Base-by-base conservation (phyloP, 805 yeast species). In the Myxozyma geophila region DNA sequence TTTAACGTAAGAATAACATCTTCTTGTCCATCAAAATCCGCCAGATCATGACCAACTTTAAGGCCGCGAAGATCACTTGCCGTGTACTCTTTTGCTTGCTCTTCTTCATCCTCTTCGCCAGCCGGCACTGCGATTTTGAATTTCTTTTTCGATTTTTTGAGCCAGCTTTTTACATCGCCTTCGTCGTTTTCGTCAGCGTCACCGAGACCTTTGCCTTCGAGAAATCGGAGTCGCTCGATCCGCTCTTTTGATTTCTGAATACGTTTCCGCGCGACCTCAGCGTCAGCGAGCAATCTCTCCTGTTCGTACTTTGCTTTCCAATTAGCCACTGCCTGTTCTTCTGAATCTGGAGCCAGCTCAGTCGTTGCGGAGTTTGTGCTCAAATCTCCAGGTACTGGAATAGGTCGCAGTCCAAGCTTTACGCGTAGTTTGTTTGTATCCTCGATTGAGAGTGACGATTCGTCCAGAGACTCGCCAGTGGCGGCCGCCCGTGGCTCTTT, bases 1-100 rank as follows among this genome's bases (percentile, higher is more conserved):
- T 84, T 81, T 55, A 88, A 76, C 0, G 92, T 88, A 57, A 89
- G 75, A 2, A 87, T 77, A 3, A 81, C 77, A 35, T 78, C 80
- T 4, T 75, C 72, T n/a, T 75, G 67, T 0, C 81, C 67, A 13
- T 72, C 70, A 10, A 86, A 70, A n/a, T 80, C 81, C n/a, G 71
- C 71, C 10, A 76, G 44, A 40, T 75, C 73, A 71, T 86, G 89
- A 0, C 80, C 82, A 2, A 86, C 77, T 46, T 76, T 77, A 15
- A 82, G 49, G 0, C 77, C 79, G 6, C 75, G 70, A 8, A 79
- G 67, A 36, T 75, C 80, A 12, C 74, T 74, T 1, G 70, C 56
- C 1, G 71, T 64, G 36, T 74, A 73, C 5, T 59, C 68, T 17
- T 61, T 58, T 4, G 1, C 19, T 28, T 51, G 57, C 15, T 44